These are phyloP conservation scores for Penicillium polonicum DNA, from an alignment of 2,329 filamentous ascomycete species.

Conservation along the genomic window DNA sequence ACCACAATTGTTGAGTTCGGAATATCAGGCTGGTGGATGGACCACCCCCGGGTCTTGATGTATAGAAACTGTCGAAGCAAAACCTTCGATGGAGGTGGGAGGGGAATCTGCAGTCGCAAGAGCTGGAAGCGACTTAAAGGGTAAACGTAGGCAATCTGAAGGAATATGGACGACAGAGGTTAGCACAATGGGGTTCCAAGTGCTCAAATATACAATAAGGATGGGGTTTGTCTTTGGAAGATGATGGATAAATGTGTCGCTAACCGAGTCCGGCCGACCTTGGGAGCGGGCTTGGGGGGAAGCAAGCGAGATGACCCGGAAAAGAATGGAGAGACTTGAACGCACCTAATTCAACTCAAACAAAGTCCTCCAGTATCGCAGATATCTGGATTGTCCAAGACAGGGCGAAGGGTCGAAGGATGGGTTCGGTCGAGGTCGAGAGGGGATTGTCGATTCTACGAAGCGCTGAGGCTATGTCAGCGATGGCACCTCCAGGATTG, in stretches of 20 bases:
- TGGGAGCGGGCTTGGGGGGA: constrained; percentile 28
- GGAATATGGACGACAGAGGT: constrained; percentile 20
- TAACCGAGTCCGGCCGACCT: constrained; percentile 33
- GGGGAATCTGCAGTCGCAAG: constrained; percentile 38
- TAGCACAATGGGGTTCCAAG: constrained; percentile 27
- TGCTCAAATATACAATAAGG: constrained; percentile 18
- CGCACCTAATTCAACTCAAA: constrained; percentile 35
- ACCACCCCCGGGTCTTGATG: constrained; percentile 34
- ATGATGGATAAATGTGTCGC: constrained; percentile 20
- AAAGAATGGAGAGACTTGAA: constrained; percentile 34
- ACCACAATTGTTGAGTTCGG: constrained; percentile 35
- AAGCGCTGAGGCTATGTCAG: constrained; percentile 43
- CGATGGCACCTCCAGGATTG: constrained; percentile 36
- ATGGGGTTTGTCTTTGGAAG: constrained; percentile 14
- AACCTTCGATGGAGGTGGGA: constrained; percentile 33
- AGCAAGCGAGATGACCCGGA: constrained; percentile 35
- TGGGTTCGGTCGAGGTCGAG: constrained; percentile 26
- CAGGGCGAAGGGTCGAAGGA: constrained; percentile 18
- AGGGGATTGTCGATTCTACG: constrained; percentile 34
- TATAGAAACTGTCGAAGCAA: constrained; percentile 21
- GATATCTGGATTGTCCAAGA: constrained; percentile 22
- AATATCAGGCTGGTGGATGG: constrained; percentile 29
- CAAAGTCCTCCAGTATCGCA: constrained; percentile 33
- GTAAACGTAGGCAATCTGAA: constrained; percentile 31
- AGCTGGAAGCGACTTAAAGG: constrained; percentile 36